Base-by-base conservation (phyloP, 73 alveolate species). In the Blepharisma japonicum region DNA sequence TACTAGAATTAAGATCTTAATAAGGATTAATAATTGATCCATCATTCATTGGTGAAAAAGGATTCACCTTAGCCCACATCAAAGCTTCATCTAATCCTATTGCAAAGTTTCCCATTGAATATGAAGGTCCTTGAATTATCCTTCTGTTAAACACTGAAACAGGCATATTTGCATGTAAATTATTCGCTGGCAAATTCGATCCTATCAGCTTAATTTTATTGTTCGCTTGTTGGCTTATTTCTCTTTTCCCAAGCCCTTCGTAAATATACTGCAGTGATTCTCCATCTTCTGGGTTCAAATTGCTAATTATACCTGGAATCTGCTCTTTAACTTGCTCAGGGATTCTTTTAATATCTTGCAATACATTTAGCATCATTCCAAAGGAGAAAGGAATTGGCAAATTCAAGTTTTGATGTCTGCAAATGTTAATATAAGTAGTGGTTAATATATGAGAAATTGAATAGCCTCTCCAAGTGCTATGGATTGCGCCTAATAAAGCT, bases 11-110 rank as follows among this genome's bases (percentile, higher is more conserved):
- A 32, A 32, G 42, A 32, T 20, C 50, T 86, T 82, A 86, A 56
- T 45, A 86, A 14, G 93, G 93, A 68, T 86, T 86, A 50, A 87
- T 45, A 45, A 86, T 77, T 25, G 25, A 54, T 38, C 94, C 94
- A 71, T 82, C 85, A 49, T 32, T 55, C 5, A 87, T 82, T 6
- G 90, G 91, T 6, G 91, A 83, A 71, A 87, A 76, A 8, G 85
- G 72, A 55, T 77, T 77, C 71, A 82, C 79, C 18, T 56, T 55
- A 5, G 90, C 85, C 87, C 88, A 86, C 49, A 80, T 82, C 6
- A 86, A 48, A 6, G 93, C 93, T 51, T 86, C 93, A 61, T 20
- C 42, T 21, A 61, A 14, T 61, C 56, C 77, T 38, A 61, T 11
- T 11, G 50, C 38, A 3, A 11, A 61, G 21, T 61, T 20, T 53